phyloP scores from a whole-genome alignment of 305 asterid genomes.

The Fraxinus velutina region DNA sequence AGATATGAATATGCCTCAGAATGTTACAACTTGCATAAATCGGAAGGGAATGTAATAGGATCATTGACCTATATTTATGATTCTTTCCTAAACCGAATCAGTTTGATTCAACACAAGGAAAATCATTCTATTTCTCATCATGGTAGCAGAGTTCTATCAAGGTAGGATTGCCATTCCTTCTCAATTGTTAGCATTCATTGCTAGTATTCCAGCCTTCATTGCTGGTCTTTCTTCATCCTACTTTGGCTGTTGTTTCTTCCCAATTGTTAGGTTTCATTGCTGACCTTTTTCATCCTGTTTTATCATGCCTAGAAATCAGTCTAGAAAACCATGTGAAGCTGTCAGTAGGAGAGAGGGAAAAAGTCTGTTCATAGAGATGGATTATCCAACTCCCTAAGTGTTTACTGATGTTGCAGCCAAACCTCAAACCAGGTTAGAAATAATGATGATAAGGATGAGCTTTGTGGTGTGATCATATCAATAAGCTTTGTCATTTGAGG shows the following conservation, averaged over 20 bases:
- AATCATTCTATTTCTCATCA: background rate
- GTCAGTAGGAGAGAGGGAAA: background rate
- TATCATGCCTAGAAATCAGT: background rate
- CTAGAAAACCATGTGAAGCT: background rate
- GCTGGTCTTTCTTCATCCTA: background rate
- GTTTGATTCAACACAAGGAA: background rate
- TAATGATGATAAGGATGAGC: background rate
- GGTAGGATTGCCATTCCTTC: background rate
- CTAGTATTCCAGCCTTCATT: background rate
- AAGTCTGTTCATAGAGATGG: background rate
- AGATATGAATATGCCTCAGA: background rate
- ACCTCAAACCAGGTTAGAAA: background rate
- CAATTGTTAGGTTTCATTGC: background rate
- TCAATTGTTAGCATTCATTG: background rate
- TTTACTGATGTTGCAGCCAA: background rate
- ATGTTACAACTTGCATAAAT: background rate
- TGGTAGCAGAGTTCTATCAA: background rate
- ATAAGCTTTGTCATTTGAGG: background rate
- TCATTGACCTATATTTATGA: background rate
- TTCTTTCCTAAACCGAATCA: background rate
- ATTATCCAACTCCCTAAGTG: background rate
- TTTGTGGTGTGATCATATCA: background rate
- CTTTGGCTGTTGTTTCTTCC: background rate
- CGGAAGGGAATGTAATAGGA: background rate
- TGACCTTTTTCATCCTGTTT: background rate